Percentiles rank a stretch among this genome's conserved stretches.
phyloP scores from a whole-genome alignment of 306 rosid species.

The Styphnolobium japonicum region DNA sequence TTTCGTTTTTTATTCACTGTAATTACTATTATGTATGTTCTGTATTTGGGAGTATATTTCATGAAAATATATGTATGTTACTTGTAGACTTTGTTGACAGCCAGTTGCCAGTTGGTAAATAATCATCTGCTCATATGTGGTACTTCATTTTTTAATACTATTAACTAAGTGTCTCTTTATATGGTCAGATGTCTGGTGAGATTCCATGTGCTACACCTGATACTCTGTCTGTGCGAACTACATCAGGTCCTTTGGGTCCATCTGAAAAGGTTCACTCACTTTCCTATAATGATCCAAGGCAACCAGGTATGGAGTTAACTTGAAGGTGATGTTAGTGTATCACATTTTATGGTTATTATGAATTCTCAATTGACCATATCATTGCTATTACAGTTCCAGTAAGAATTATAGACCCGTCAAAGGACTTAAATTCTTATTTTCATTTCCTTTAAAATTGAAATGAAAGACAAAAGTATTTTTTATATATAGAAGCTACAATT shows the following conservation, averaged over 20 bases:
- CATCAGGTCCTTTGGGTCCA: slow-evolving; percentile 84
- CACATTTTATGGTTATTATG: slow-evolving; percentile 20
- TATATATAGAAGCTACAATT: not conserved
- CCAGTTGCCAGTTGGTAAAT: not conserved
- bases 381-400: slow-evolving; percentile 44
- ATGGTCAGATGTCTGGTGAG: slow-evolving; percentile 75
- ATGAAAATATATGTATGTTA: not conserved
- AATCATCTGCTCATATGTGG: not conserved
- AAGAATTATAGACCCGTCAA: slow-evolving; percentile 63
- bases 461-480: not conserved
- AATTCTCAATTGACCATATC: not conserved
- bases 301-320: slow-evolving; percentile 63
- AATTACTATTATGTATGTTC: not conserved
- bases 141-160: not conserved
- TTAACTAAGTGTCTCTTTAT: not conserved
- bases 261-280: slow-evolving; percentile 55
- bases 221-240: slow-evolving; percentile 70
- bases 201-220: slow-evolving; percentile 78
- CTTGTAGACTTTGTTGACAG: not conserved
- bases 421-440: slow-evolving; percentile 56
- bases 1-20: not conserved
- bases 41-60: not conserved
- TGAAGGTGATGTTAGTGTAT: slow-evolving; percentile 1
- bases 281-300: slow-evolving; percentile 65
- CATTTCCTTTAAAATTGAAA: not conserved